Evolutionary conservation across 768 basidiomycete genomes (phyloP), one percentile per base, ranked within the genome.

Genomic region (Candolleomyces aberdarensis): DNA sequence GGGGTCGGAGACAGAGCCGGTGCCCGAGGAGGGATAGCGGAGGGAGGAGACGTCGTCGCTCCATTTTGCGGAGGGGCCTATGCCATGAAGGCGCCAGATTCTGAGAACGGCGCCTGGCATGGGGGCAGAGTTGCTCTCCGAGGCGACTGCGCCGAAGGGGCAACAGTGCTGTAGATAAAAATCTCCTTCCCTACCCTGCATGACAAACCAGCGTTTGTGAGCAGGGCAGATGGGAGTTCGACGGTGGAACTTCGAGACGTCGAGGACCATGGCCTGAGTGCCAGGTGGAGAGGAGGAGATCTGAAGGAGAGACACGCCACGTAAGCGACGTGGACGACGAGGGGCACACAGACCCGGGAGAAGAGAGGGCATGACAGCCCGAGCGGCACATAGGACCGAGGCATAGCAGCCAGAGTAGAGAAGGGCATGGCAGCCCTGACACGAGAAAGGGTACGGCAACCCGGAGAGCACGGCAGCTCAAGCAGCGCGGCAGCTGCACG

Each of bases 21-120:
- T 13, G 5, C 3, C n/a, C 1, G 31, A 39, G 20, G 39, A 36
- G 8, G 67, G 69, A 17, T 55, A 60, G 1, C 43, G 60, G 31
- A 74, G 65, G 3, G 69, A 26, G 9, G 64, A 55, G 54, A 73
- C 62, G 41, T 78, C 71, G 62, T 78, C 74, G 0, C 71, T 72
- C 69, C 71, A 74, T 46, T 74, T 72, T 2, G 15, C 48, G 20
- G 15, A 15, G 48, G 48, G 48, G 10, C 13, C 15, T 13, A 49
- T 49, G 48, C 48, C 48, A 3, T 49, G 14, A 13, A 22, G n/a
- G n/a, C 15, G 10, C 48, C 48, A 49, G 13, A 49, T 49, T 11
- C 20, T 10, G 15, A 49, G 20, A 19, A 49, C 20, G 10, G 48
- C 48, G 15, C 20, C 20, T 2, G 15, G 14, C 15, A 20, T 22